Evolutionary conservation across 345 rosid species (phyloP).

Genomic region (Sisymbrium altissimum): DNA sequence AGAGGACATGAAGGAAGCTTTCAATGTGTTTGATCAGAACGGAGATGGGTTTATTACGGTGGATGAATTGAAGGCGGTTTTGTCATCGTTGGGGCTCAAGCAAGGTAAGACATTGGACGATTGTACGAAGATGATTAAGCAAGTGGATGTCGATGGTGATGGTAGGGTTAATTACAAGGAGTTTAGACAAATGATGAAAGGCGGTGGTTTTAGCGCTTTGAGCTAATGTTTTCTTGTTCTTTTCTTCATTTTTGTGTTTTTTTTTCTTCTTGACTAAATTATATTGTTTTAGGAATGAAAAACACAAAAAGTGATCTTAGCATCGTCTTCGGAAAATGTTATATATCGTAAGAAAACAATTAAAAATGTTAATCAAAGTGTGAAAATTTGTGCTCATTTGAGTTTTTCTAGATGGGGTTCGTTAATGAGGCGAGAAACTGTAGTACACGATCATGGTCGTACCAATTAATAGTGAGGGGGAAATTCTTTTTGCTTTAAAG

Average conservation of each 20-base stretch:
- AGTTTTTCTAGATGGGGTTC: too few species aligned
- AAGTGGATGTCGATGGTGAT: constrained; percentile 86
- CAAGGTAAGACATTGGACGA: constrained; percentile 71
- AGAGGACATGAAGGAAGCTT: constrained; percentile 79
- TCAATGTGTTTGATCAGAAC: constrained; percentile 78
- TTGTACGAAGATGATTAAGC: constrained; percentile 71
- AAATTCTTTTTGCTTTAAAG: too few species aligned
- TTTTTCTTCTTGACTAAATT: constrained; percentile 5
- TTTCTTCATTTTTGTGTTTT: neutral
- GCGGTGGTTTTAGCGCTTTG: constrained; percentile 39
- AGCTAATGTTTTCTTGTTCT: constrained; percentile 4
- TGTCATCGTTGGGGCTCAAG: constrained; percentile 69
- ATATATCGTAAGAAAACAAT: neutral
- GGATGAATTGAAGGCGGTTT: constrained; percentile 67
- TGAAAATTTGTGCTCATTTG: neutral
- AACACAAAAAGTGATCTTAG: neutral
- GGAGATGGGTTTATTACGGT: constrained; percentile 85
- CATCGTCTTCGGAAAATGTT: neutral
- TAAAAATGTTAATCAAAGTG: neutral
- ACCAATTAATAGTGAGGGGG: too few species aligned
- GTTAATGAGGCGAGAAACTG: too few species aligned
- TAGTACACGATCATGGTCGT: too few species aligned
- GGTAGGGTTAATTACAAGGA: constrained; percentile 65
- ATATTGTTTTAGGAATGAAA: neutral
- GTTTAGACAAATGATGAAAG: constrained; percentile 61